phyloP scores from a whole-genome alignment of 345 rosid genomes.

The Erucastrum elatum region DNA sequence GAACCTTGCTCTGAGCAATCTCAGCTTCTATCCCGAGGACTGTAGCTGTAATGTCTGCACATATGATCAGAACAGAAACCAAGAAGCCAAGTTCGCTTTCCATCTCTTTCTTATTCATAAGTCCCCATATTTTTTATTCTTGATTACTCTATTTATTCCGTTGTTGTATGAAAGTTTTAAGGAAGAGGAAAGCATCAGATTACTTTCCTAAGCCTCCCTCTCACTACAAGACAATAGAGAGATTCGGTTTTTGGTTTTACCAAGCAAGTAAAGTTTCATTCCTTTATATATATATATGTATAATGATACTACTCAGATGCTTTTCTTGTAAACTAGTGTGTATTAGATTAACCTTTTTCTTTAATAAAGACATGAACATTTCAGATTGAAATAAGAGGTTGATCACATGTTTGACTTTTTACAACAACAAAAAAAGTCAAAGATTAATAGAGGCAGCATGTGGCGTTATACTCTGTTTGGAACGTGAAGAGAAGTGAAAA shows the following conservation, averaged over 20 bases:
- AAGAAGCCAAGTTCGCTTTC: constrained; percentile 38
- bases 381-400: constrained; percentile 24
- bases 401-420: constrained; percentile 39
- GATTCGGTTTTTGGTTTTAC: constrained; percentile 33
- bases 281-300: constrained; percentile 9
- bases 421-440: constrained; percentile 16
- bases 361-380: constrained; percentile 5
- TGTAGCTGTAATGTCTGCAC: constrained; percentile 41
- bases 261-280: constrained; percentile 31
- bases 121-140: not conserved
- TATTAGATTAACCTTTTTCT: not conserved
- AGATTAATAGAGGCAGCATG: constrained; percentile 34
- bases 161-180: constrained; percentile 5
- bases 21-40: constrained; percentile 45
- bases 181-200: constrained; percentile 28
- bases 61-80: constrained; percentile 41
- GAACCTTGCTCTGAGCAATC: constrained; percentile 43
- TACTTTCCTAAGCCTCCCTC: constrained; percentile 35
- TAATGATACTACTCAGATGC: constrained; percentile 6
- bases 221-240: constrained; percentile 23
- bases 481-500: constrained; percentile 45
- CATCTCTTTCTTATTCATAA: constrained; percentile 25
- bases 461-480: constrained; percentile 33
- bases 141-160: constrained; percentile 27
- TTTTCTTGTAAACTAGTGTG: constrained; percentile 22